Evolutionary conservation across 768 basidiomycete genomes (phyloP).

Genomic region (Ramaria sp.): DNA sequence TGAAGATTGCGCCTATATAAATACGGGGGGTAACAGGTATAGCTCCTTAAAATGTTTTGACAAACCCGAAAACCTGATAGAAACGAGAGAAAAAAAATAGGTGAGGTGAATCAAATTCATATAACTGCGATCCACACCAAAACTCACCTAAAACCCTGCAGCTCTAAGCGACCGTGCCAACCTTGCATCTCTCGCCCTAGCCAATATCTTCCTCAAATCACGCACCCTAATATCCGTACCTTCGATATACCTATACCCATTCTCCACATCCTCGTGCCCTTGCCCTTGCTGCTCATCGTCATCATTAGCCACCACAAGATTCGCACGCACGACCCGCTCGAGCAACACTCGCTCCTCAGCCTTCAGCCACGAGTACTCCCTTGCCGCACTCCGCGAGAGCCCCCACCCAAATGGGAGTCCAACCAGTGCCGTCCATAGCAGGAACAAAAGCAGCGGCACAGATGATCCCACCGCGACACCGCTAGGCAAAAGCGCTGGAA

Average conservation of each 20-base stretch:
- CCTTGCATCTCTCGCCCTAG: constrained; percentile 6
- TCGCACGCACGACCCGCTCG: neutral
- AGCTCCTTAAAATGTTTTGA: no score
- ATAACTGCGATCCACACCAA: neutral
- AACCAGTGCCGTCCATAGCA: constrained; percentile 1
- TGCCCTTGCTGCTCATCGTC: neutral
- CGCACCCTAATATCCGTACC: constrained; percentile 9
- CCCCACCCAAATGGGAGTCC: constrained; percentile 3
- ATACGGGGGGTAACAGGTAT: no score
- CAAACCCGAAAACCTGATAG: no score
- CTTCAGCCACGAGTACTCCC: constrained; percentile 2
- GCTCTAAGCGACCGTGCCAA: constrained; percentile 7
- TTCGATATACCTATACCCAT: constrained; percentile 8
- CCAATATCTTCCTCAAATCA: constrained; percentile 6
- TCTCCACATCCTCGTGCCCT: constrained; percentile 1
- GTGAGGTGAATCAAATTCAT: no score
- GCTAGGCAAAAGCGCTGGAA: constrained; percentile 1
- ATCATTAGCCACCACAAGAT: neutral
- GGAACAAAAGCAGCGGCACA: neutral
- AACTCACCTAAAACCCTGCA: constrained; percentile 4
- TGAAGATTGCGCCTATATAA: no score
- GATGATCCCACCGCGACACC: neutral
- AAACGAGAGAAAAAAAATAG: no score
- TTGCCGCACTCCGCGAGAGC: neutral
- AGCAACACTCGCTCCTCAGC: constrained; percentile 4